phyloP scores from a whole-genome alignment of 2,329 filamentous ascomycete species.

The Colletotrichum sp. region DNA sequence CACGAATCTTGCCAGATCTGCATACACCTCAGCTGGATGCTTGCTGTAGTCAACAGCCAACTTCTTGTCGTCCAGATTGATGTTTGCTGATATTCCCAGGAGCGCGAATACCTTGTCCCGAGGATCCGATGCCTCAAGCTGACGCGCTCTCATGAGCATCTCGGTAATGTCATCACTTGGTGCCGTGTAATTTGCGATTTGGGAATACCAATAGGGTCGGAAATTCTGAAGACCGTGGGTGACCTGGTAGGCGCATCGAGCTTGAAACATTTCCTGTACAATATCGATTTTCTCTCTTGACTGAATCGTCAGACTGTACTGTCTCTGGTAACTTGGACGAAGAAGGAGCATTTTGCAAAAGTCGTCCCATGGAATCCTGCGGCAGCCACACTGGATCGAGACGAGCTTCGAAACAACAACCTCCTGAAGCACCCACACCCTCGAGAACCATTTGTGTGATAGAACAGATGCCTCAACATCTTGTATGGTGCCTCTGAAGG shows the following conservation, averaged over 20 bases:
- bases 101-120: neutral
- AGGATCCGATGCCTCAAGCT: neutral
- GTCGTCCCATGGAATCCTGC: neutral
- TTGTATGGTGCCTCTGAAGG: neutral
- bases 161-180: neutral
- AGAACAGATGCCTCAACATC: neutral
- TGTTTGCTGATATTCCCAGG: neutral
- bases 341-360: neutral
- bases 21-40: neutral
- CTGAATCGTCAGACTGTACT: neutral
- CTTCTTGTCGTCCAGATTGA: neutral
- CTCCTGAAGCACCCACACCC: neutral
- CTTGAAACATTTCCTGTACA: neutral
- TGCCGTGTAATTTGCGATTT: accelerated
- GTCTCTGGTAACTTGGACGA: accelerated
- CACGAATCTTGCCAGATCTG: neutral
- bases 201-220: neutral
- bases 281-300: neutral
- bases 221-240: accelerated
- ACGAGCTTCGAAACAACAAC: neutral
- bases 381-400: neutral
- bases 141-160: neutral
- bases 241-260: neutral
- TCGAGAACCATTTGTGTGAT: neutral
- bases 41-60: neutral